Evolutionary conservation across 2,329 filamentous ascomycete genomes (phyloP).

Genomic region (Alternaria gaisen): DNA sequence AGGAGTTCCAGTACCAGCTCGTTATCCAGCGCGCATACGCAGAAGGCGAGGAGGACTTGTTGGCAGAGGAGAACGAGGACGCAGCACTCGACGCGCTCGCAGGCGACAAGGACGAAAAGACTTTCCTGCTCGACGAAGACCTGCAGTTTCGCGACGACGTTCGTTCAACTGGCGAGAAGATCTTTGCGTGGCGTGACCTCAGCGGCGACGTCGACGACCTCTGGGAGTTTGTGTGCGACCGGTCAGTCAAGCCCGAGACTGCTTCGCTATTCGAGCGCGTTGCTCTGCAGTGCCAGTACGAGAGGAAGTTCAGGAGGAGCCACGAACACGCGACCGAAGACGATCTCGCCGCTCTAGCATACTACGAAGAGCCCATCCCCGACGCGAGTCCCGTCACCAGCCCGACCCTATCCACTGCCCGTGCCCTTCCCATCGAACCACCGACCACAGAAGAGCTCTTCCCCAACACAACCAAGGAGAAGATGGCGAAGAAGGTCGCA

Average conservation of each 20-base stretch:
- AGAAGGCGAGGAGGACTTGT: constrained; percentile 91
- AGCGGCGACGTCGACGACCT: constrained; percentile 93
- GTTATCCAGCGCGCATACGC: constrained; percentile 97
- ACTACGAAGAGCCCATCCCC: constrained; percentile 70
- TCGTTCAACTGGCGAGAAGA: constrained; percentile 79
- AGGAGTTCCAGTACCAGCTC: constrained; percentile 97
- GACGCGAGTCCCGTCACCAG: constrained; percentile 66
- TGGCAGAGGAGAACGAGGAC: constrained; percentile 90
- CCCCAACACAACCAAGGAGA: constrained; percentile 47
- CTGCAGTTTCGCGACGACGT: constrained; percentile 87
- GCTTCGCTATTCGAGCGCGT: constrained; percentile 82
- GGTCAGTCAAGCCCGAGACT: constrained; percentile 72
- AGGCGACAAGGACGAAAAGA: constrained; percentile 93
- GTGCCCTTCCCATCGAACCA: constrained; percentile 39
- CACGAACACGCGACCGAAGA: constrained; percentile 81
- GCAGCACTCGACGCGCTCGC: constrained; percentile 76
- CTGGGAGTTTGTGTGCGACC: constrained; percentile 97
- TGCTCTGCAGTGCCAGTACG: constrained; percentile 94
- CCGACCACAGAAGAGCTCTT: constrained; percentile 46
- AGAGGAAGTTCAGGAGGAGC: constrained; percentile 87
- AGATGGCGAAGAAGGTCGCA: constrained; percentile 56
- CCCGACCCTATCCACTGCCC: constrained; percentile 52
- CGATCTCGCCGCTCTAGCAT: constrained; percentile 85
- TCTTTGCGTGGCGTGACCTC: constrained; percentile 93
- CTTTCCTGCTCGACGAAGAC: constrained; percentile 91